Percentiles rank a stretch among this genome's conserved stretches.
phyloP scores from a whole-genome alignment of 169 alveolate genomes.

The Cryptosporidium viatorum region DNA sequence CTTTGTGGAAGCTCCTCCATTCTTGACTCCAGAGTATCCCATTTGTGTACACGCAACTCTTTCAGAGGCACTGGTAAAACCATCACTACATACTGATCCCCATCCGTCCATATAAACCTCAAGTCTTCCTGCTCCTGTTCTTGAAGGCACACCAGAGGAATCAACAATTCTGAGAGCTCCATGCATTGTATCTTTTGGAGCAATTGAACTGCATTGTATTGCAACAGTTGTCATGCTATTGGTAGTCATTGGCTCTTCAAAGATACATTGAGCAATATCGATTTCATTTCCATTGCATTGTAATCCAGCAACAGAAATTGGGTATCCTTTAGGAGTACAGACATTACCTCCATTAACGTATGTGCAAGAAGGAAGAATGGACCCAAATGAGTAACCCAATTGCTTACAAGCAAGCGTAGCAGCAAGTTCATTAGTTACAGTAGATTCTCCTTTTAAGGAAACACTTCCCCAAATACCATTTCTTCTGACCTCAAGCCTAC shows the following conservation, averaged over 20 bases:
- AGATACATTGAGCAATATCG: slow-evolving; percentile 64
- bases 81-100: slow-evolving; percentile 75
- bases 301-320: slow-evolving; percentile 68
- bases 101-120: slow-evolving; percentile 73
- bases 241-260: slow-evolving; percentile 61
- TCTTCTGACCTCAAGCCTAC: slow-evolving; percentile 79
- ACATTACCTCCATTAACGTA: slow-evolving; percentile 73
- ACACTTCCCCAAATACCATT: slow-evolving; percentile 81
- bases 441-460: slow-evolving; percentile 46
- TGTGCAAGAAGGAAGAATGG: slow-evolving; percentile 51
- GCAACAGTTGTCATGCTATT: slow-evolving; percentile 57
- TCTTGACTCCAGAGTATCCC: slow-evolving; percentile 76
- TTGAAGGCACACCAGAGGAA: slow-evolving; percentile 61
- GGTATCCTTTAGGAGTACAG: slow-evolving; percentile 69
- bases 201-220: slow-evolving; percentile 56
- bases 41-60: slow-evolving; percentile 71
- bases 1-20: slow-evolving; percentile 88
- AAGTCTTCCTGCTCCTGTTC: slow-evolving; percentile 70
- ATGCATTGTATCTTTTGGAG: slow-evolving; percentile 46
- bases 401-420: slow-evolving; percentile 73
- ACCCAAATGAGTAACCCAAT: slow-evolving; percentile 52
- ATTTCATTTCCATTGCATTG: slow-evolving; percentile 70
- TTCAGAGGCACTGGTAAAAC: slow-evolving; percentile 57
- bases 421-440: slow-evolving; percentile 68
- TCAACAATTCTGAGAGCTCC: slow-evolving; percentile 74